phyloP scores from a whole-genome alignment of 176 grass and related monocot species.

The Cenchrus americanus region DNA sequence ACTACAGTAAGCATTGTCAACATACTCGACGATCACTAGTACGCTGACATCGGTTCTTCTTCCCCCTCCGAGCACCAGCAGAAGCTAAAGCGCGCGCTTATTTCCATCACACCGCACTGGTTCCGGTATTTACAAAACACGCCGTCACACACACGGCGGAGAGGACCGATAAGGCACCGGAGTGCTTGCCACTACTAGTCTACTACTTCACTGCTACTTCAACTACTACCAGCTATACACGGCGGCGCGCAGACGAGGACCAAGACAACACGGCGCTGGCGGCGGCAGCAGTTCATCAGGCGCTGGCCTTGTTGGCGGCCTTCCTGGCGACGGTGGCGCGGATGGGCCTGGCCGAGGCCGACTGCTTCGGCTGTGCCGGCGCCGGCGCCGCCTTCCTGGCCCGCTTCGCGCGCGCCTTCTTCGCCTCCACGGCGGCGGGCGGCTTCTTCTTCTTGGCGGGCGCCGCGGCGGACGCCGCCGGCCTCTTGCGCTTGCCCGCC shows the following conservation, averaged over 20 bases:
- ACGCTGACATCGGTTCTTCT: background rate
- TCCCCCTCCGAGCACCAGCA: background rate
- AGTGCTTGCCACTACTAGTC: too few species aligned
- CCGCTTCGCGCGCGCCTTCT: constrained; percentile 60
- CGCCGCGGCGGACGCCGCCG: background rate
- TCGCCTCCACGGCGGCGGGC: constrained; percentile 42
- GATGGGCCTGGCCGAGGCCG: constrained; percentile 55
- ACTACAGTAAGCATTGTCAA: background rate
- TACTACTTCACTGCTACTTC: background rate
- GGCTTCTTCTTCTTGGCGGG: constrained; percentile 37
- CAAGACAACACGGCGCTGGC: background rate
- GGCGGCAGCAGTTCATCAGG: constrained; percentile 29
- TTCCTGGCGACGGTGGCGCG: constrained; percentile 43
- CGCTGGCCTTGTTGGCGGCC: constrained; percentile 66
- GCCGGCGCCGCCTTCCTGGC: constrained; percentile 55
- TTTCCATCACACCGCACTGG: constrained; percentile 22
- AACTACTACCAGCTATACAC: background rate
- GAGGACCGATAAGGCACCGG: background rate
- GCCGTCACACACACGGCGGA: background rate
- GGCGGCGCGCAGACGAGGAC: background rate
- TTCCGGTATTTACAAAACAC: constrained; percentile 20
- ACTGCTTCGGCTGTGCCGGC: constrained; percentile 45
- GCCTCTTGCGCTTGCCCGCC: constrained; percentile 46
- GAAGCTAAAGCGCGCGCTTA: background rate
- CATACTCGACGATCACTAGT: too few species aligned